phyloP scores from a whole-genome alignment of 148 eudicot genomes.

The Chenopodium berlandieri region DNA sequence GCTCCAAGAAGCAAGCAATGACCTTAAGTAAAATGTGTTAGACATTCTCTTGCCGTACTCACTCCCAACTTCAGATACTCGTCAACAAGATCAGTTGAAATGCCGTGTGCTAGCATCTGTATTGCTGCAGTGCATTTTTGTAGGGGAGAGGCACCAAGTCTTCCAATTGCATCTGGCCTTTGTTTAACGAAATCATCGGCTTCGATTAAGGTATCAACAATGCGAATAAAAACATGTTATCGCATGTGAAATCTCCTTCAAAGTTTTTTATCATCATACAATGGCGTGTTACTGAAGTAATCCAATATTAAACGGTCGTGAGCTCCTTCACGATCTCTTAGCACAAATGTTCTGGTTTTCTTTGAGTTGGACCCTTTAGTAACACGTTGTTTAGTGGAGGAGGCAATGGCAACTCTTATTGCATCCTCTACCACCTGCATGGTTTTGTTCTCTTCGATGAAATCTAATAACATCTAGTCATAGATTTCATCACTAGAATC shows the following conservation, averaged over 20 bases:
- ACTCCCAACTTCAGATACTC: not conserved
- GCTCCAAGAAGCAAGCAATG: not conserved
- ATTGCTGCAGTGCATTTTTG: not conserved
- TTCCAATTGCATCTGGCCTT: not conserved
- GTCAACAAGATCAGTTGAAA: not conserved
- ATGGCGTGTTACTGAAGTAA: not conserved
- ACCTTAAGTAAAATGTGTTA: not conserved
- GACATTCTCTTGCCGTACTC: not conserved
- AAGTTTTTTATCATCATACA: not conserved
- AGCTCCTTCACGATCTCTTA: conserved; percentile 11
- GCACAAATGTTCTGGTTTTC: not conserved
- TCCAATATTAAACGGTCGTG: not conserved
- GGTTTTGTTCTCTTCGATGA: no score
- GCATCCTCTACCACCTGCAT: not conserved
- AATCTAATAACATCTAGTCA: no score
- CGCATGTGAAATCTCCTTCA: not conserved
- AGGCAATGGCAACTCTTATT: not conserved
- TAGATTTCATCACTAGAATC: no score
- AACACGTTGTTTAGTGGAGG: not conserved
- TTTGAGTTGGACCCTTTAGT: not conserved
- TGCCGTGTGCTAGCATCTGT: not conserved
- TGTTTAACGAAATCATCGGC: not conserved
- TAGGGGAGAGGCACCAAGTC: not conserved
- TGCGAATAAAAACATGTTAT: not conserved
- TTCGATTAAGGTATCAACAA: not conserved